Percentiles rank a stretch among this genome's conserved stretches.
phyloP scores from a whole-genome alignment of 805 yeast species.

The Zygotorulaspora chibaensis region DNA sequence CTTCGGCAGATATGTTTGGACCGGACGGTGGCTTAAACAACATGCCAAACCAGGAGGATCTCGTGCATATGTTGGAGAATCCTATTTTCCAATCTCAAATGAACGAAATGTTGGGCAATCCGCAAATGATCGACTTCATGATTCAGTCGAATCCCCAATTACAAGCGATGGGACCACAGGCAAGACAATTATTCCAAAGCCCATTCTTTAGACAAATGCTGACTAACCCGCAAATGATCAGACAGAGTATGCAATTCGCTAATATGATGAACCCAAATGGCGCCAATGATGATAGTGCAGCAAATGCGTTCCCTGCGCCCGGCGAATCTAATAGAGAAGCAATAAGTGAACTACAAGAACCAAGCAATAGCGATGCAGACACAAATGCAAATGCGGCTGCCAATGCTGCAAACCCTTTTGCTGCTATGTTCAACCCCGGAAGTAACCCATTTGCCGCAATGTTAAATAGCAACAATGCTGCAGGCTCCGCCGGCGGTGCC shows the following conservation, averaged over 20 bases:
- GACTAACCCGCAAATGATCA: slow-evolving; percentile 79
- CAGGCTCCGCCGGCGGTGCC: slow-evolving; percentile 22
- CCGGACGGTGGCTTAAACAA: slow-evolving; percentile 83
- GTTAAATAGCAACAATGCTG: slow-evolving; percentile 23
- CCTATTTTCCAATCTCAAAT: slow-evolving; percentile 80
- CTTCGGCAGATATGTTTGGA: slow-evolving; percentile 84
- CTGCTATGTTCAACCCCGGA: slow-evolving; percentile 38
- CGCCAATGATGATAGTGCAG: slow-evolving; percentile 26
- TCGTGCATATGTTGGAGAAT: slow-evolving; percentile 68
- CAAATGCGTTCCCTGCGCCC: slow-evolving; percentile 47
- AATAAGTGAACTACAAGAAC: slow-evolving; percentile 11
- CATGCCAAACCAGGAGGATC: slow-evolving; percentile 66
- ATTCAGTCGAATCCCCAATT: slow-evolving; percentile 81
- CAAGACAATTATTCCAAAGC: slow-evolving; percentile 77
- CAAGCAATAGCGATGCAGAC: slow-evolving; percentile 17
- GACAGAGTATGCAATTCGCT: slow-evolving; percentile 76
- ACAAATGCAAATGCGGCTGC: slow-evolving; percentile 25
- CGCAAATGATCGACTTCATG: slow-evolving; percentile 80
- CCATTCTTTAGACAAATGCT: slow-evolving; percentile 77
- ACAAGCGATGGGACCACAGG: slow-evolving; percentile 84
- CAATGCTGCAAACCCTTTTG: slow-evolving; percentile 49
- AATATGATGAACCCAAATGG: slow-evolving; percentile 43
- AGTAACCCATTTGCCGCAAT: slow-evolving; percentile 44
- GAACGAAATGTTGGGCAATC: slow-evolving; percentile 78
- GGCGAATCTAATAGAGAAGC: slow-evolving; percentile 32